Conservation (phyloP, 169 alveolate genomes). For the Plasmodium malariae region DNA sequence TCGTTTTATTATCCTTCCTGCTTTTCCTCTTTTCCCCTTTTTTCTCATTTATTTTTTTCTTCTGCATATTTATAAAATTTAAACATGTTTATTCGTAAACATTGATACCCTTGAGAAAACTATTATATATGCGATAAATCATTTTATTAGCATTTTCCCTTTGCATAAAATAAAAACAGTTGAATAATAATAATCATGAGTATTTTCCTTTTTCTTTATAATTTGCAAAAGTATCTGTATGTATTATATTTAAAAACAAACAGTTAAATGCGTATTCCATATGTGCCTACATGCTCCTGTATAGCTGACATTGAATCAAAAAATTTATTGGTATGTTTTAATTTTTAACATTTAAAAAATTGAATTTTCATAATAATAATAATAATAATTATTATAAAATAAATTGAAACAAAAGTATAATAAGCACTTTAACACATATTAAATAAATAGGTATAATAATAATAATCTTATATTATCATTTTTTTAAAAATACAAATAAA, state of each 20-base stretch:
- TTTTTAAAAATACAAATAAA: slow-evolving; percentile 1
- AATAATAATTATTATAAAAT: slow-evolving; percentile 4
- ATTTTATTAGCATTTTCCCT: too few relatives aligned
- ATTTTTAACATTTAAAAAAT: slow-evolving; percentile 48
- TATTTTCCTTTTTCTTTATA: background rate
- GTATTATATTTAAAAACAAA: background rate
- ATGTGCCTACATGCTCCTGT: background rate
- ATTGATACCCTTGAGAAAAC: too few relatives aligned
- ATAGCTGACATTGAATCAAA: slow-evolving; percentile 11
- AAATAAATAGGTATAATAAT: slow-evolving; percentile 23
- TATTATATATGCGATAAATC: too few relatives aligned
- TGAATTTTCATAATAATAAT: slow-evolving; percentile 46
- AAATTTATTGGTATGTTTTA: slow-evolving; percentile 6
- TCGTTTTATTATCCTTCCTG: too few relatives aligned
- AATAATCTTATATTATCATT: slow-evolving; percentile 1
- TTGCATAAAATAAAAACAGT: too few relatives aligned
- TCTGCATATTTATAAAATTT: too few relatives aligned
- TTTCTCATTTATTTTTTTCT: too few relatives aligned
- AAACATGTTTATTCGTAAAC: too few relatives aligned
- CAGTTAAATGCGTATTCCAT: background rate
- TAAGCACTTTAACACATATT: slow-evolving; percentile 39
- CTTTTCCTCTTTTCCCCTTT: too few relatives aligned
- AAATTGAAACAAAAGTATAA: slow-evolving; percentile 29
- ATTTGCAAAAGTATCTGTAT: background rate
- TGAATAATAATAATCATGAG: too few relatives aligned